A percentile compares a stretch with the other conserved stretches of the same genome.
Evolutionary conservation across 2,329 filamentous ascomycete species (phyloP).

Genomic region (Aspergillus calidoustus): DNA sequence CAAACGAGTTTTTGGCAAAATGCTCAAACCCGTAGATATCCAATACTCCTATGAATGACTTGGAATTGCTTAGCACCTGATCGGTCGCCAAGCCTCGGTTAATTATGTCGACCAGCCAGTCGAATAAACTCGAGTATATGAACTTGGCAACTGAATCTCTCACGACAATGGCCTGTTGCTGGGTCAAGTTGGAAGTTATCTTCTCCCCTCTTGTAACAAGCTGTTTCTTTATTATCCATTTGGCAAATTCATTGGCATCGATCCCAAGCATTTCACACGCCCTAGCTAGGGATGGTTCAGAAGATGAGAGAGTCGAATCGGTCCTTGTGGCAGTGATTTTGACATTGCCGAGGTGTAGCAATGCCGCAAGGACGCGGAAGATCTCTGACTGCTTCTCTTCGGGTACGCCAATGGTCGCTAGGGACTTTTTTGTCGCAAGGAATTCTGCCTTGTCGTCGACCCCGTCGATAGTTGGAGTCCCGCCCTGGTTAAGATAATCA

Average conservation of each 20-base stretch:
- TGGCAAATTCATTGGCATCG: constrained; percentile 82
- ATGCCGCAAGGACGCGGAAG: constrained; percentile 85
- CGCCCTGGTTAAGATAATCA: constrained; percentile 95
- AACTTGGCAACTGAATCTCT: constrained; percentile 98
- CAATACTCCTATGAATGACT: constrained; percentile 93
- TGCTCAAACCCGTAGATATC: constrained; percentile 99
- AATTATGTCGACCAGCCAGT: constrained; percentile 98
- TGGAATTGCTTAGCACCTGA: constrained; percentile 78
- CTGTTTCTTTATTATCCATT: constrained; percentile 99
- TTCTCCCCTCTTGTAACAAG: constrained; percentile 95
- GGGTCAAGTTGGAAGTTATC: constrained; percentile 92
- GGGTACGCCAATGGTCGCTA: constrained; percentile 84
- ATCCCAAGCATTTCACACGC: constrained; percentile 88
- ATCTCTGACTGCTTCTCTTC: constrained; percentile 77
- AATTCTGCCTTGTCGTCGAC: constrained; percentile 97
- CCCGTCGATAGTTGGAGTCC: constrained; percentile 86
- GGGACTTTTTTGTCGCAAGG: constrained; percentile 80
- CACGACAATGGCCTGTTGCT: constrained; percentile 91
- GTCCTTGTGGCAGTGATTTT: constrained; percentile 91
- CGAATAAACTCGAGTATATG: constrained; percentile 97
- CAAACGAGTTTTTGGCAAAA: constrained; percentile 99
- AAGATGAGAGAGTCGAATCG: constrained; percentile 79
- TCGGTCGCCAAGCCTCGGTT: constrained; percentile 89
- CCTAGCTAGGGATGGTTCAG: constrained; percentile 79
- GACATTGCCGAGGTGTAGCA: constrained; percentile 93